Evolutionary conservation across 371 early-diverging fungal species (phyloP).

Genomic region (Choanephora cucurbitarum): DNA sequence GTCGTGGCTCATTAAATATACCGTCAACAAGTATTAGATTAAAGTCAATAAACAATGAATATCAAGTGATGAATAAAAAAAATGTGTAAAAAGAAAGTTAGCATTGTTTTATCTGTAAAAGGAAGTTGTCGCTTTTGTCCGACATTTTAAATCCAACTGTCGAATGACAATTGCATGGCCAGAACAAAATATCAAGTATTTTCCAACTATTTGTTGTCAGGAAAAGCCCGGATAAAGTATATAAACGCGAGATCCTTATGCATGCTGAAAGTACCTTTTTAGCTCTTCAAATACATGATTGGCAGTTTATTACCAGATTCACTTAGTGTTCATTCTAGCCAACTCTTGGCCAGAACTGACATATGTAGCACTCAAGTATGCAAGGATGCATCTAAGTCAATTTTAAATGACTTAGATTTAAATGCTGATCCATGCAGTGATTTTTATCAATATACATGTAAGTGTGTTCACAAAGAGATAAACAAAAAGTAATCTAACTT

Average conservation of each 20-base stretch:
- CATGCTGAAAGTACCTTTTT: background rate
- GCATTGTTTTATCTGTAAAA: constrained; percentile 10
- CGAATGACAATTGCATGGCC: constrained; percentile 1
- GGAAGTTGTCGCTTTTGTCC: background rate
- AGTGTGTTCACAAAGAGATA: background rate
- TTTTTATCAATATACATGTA: constrained; percentile 59
- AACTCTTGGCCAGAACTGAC: constrained; percentile 10
- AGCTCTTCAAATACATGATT: background rate
- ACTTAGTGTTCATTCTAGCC: constrained; percentile 10
- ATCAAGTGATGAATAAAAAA: background rate
- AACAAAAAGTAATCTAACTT: background rate
- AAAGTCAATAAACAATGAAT: background rate
- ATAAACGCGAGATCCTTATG: background rate
- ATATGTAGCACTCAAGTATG: constrained; percentile 15
- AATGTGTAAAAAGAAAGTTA: constrained; percentile 5
- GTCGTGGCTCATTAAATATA: constrained; percentile 24
- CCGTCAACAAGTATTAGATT: background rate
- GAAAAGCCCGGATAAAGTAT: background rate
- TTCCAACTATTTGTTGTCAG: constrained; percentile 3
- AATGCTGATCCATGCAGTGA: constrained; percentile 44
- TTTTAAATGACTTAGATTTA: constrained; percentile 32
- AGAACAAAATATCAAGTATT: too few species aligned
- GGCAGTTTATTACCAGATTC: constrained; percentile 1
- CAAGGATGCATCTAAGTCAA: constrained; percentile 10
- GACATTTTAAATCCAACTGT: constrained; percentile 17